These are phyloP conservation scores for Tylopilus subfusipes DNA, from an alignment of 768 basidiomycete species.

Conservation along the genomic window DNA sequence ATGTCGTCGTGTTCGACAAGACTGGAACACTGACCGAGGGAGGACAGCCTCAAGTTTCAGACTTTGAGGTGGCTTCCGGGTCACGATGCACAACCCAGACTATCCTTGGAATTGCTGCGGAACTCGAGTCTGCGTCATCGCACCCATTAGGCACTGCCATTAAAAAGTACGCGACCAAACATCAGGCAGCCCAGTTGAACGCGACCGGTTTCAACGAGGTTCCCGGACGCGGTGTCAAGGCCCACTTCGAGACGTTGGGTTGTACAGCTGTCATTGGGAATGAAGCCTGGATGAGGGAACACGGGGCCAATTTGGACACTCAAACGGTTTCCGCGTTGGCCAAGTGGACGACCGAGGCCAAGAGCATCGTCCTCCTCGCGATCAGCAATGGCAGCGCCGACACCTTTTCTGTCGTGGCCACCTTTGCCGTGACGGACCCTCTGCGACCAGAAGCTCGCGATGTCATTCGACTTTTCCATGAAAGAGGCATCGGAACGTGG, in stretches of 20 bases:
- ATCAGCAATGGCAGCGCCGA: slow-evolving; percentile 19
- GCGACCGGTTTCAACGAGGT: slow-evolving; percentile 52
- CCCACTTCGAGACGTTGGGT: slow-evolving; percentile 36
- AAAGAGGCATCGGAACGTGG: slow-evolving; percentile 58
- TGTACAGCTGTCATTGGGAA: slow-evolving; percentile 64
- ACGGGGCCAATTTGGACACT: slow-evolving; percentile 37
- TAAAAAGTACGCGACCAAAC: slow-evolving; percentile 41
- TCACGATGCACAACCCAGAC: slow-evolving; percentile 32
- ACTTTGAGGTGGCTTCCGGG: slow-evolving; percentile 35
- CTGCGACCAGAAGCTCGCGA: slow-evolving; percentile 54
- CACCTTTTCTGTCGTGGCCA: slow-evolving; percentile 38
- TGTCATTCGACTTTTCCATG: slow-evolving; percentile 53
- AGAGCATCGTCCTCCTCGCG: slow-evolving; percentile 68
- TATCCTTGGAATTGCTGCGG: slow-evolving; percentile 51
- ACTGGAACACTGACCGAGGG: slow-evolving; percentile 80
- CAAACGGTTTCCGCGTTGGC: slow-evolving; percentile 34
- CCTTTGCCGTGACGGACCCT: slow-evolving; percentile 65
- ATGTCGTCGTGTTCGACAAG: slow-evolving; percentile 79
- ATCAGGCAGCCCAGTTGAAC: slow-evolving; percentile 29
- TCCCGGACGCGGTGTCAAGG: slow-evolving; percentile 64
- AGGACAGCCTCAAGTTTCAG: slow-evolving; percentile 58
- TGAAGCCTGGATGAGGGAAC: slow-evolving; percentile 57
- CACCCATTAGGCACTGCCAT: slow-evolving; percentile 68
- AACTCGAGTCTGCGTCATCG: slow-evolving; percentile 53
- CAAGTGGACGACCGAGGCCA: slow-evolving; percentile 60